Evolutionary conservation across 768 basidiomycete genomes (phyloP).

Genomic region (Boletellus emodensis): DNA sequence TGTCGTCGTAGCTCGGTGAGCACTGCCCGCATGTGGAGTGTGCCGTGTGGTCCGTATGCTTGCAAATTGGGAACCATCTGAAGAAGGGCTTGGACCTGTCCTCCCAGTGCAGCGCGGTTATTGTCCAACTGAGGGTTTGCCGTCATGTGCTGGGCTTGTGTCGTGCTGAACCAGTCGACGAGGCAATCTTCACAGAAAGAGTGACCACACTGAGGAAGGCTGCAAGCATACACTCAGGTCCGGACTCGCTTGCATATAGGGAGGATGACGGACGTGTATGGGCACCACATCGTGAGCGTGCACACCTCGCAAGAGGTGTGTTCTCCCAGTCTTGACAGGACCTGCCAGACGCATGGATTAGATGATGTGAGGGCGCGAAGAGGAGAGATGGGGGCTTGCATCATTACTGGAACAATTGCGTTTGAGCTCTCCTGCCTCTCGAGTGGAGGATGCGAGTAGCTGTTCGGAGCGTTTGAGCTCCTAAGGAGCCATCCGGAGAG

Average conservation of each 20-base stretch:
- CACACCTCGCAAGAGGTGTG: conserved; percentile 63
- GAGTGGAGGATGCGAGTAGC: conserved; percentile 6
- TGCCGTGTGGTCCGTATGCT: conserved; percentile 13
- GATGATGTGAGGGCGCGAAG: neutral
- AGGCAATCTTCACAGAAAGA: conserved; percentile 64
- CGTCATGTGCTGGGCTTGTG: conserved; percentile 45
- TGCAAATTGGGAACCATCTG: conserved; percentile 22
- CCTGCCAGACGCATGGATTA: conserved; percentile 26
- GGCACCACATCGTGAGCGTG: conserved; percentile 57
- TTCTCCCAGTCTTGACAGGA: conserved; percentile 48
- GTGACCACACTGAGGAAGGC: conserved; percentile 66
- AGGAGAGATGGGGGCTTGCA: neutral
- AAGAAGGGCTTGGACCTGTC: conserved; percentile 17
- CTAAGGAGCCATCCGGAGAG: conserved; percentile 3
- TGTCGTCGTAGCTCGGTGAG: conserved; percentile 24
- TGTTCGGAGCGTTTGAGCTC: conserved; percentile 15
- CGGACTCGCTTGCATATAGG: neutral
- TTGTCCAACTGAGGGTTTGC: conserved; percentile 43
- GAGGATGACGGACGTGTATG: conserved; percentile 50
- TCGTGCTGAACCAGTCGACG: conserved; percentile 49
- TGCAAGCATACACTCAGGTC: conserved; percentile 23
- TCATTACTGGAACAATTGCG: conserved; percentile 5
- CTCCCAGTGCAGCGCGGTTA: conserved; percentile 21
- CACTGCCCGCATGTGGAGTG: conserved; percentile 15
- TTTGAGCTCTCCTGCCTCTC: conserved; percentile 23